Conservation (phyloP, 805 yeast species). For the Ascoidea tarda region DNA sequence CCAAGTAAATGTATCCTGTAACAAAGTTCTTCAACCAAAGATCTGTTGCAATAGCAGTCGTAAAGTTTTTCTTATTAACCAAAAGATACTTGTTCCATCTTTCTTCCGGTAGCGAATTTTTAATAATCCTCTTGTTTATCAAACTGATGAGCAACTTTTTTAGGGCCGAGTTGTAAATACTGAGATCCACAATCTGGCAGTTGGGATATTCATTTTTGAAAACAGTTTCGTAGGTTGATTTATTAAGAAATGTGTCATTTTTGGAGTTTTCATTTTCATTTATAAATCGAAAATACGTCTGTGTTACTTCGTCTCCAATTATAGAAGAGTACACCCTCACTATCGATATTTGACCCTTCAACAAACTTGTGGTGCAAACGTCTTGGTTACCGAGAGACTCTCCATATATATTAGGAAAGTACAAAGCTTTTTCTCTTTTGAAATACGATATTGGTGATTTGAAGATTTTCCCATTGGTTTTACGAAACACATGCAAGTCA, state of each 20-base stretch:
- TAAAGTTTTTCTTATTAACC: conserved; percentile 43
- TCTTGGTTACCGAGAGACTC: conserved; percentile 27
- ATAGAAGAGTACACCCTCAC: conserved; percentile 53
- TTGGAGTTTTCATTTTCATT: conserved; percentile 10
- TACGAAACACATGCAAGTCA: conserved; percentile 47
- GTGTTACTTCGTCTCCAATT: conserved; percentile 56
- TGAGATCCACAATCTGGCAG: conserved; percentile 64
- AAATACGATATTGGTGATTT: conserved; percentile 71
- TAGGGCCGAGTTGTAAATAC: conserved; percentile 57
- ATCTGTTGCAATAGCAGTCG: conserved; percentile 39
- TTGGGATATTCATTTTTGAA: conserved; percentile 30
- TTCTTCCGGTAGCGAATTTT: conserved; percentile 26
- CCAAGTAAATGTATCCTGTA: conserved; percentile 70
- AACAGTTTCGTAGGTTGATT: conserved; percentile 21
- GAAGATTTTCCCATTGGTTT: conserved; percentile 77
- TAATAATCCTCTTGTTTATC: conserved; percentile 29
- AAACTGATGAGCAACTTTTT: conserved; percentile 52
- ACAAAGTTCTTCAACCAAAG: conserved; percentile 59
- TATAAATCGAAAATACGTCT: conserved; percentile 38
- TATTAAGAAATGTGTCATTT: conserved; percentile 11
- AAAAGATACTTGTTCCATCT: conserved; percentile 49
- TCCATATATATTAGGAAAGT: conserved; percentile 70
- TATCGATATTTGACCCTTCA: conserved; percentile 38
- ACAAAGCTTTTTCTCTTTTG: conserved; percentile 54
- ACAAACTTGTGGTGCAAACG: conserved; percentile 8